phyloP scores from a whole-genome alignment of 2,329 filamentous ascomycete genomes.

The Diplodia scrobiculata region DNA sequence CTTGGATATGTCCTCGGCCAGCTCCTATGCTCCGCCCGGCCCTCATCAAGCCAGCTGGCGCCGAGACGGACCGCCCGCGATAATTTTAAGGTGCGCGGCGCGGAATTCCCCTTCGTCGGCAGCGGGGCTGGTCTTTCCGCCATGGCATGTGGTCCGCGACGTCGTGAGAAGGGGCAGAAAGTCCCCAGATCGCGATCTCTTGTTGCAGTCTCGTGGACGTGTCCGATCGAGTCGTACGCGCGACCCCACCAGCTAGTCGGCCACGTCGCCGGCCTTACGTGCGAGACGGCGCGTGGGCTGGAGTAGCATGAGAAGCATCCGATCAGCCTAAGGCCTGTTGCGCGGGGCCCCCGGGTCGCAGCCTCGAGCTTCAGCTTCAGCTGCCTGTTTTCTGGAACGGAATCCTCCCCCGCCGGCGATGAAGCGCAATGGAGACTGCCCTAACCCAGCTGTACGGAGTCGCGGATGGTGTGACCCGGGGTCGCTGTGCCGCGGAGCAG shows the following conservation, averaged over 20 bases:
- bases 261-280: conserved; percentile 19
- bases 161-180: background rate
- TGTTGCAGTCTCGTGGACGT: background rate
- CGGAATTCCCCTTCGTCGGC: background rate
- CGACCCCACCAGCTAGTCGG: conserved; percentile 4
- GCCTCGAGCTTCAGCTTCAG: background rate
- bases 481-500: background rate
- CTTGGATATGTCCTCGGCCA: background rate
- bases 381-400: conserved; percentile 3
- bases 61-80: background rate
- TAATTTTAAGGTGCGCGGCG: background rate
- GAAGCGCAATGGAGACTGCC: conserved; percentile 9
- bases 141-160: conserved; percentile 6
- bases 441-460: background rate
- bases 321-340: background rate
- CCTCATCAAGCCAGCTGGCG: background rate
- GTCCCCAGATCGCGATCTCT: conserved; percentile 10
- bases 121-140: background rate
- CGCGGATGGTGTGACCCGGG: conserved; percentile 2
- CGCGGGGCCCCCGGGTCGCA: background rate
- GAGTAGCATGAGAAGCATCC: conserved; percentile 16
- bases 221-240: background rate
- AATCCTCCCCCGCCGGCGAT: conserved; percentile 1
- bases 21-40: background rate
- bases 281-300: conserved; percentile 11